Evolutionary conservation across 2,329 filamentous ascomycete species (phyloP).

Genomic region (Lasiodiplodia sp.): DNA sequence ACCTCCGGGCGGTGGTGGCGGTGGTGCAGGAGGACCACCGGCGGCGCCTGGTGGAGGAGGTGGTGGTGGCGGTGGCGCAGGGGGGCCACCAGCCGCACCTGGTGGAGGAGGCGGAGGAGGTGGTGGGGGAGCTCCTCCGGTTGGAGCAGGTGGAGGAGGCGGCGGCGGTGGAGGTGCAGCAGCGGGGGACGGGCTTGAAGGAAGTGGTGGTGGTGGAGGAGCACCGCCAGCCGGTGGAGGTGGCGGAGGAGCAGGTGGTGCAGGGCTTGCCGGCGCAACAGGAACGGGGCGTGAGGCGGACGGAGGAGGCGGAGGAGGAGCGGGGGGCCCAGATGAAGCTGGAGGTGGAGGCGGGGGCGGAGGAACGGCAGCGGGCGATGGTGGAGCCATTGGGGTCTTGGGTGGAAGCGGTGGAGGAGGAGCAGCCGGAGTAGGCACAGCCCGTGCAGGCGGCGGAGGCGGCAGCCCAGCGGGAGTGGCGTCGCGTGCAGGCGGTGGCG

Average conservation of each 20-base stretch:
- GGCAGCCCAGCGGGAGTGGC: constrained; percentile 55
- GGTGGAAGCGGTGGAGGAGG: constrained; percentile 69
- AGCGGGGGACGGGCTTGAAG: constrained; percentile 49
- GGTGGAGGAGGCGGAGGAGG: constrained; percentile 49
- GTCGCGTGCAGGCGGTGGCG: constrained; percentile 54
- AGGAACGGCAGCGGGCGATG: constrained; percentile 34
- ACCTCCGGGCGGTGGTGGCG: constrained; percentile 44
- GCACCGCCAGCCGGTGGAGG: constrained; percentile 36
- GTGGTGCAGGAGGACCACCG: constrained; percentile 45
- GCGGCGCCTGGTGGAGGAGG: constrained; percentile 39
- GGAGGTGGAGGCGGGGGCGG: constrained; percentile 40
- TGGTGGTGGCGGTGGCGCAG: constrained; percentile 56
- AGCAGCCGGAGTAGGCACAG: constrained; percentile 48
- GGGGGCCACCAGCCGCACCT: constrained; percentile 31
- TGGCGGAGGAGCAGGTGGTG: constrained; percentile 36
- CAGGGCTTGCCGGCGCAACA: constrained; percentile 44
- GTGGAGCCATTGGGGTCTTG: constrained; percentile 47
- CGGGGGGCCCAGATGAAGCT: constrained; percentile 34
- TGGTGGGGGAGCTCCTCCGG: constrained; percentile 47
- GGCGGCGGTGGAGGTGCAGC: constrained; percentile 35
- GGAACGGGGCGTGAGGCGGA: constrained; percentile 44
- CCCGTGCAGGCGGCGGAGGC: constrained; percentile 54
- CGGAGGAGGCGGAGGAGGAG: constrained; percentile 47
- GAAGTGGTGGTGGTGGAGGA: constrained; percentile 34
- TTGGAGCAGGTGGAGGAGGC: constrained; percentile 47